phyloP scores from a whole-genome alignment of 2,329 filamentous ascomycete species.

The Xylaria sp. region DNA sequence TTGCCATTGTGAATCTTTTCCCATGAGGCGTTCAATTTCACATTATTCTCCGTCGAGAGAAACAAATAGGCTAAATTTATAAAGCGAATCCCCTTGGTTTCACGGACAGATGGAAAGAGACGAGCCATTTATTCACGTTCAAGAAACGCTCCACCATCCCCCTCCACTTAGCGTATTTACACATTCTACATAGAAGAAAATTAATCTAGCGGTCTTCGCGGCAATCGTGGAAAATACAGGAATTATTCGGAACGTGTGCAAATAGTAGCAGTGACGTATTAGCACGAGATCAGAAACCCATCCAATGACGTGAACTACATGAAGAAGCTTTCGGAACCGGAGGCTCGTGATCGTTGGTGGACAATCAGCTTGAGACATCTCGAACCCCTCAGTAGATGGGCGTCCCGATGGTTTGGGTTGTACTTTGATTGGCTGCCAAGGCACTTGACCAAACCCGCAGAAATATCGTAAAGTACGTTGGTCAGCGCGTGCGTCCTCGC shows the following conservation, averaged over 20 bases:
- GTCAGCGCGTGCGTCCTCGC: constrained; percentile 23
- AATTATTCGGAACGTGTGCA: neutral
- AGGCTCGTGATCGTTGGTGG: neutral
- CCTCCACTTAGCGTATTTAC: constrained; percentile 27
- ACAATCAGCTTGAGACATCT: constrained; percentile 1
- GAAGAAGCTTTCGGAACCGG: constrained; percentile 4
- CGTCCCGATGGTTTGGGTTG: constrained; percentile 17
- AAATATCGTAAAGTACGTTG: neutral
- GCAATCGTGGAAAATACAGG: constrained; percentile 17
- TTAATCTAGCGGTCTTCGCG: constrained; percentile 27
- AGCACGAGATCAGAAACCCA: neutral
- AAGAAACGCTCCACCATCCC: constrained; percentile 19
- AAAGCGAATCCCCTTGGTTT: neutral
- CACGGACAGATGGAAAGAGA: constrained; percentile 21
- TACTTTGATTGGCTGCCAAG: constrained; percentile 25
- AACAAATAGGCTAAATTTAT: neutral
- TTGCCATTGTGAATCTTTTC: constrained; percentile 12
- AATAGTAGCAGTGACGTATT: constrained; percentile 2
- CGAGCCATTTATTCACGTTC: constrained; percentile 28
- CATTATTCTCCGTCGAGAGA: neutral
- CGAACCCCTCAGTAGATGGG: constrained; percentile 13
- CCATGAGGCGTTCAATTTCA: neutral
- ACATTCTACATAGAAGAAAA: constrained; percentile 15
- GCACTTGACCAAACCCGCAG: constrained; percentile 12
- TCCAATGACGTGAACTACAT: neutral